phyloP scores from a whole-genome alignment of 2,329 filamentous ascomycete genomes.

The Tolypocladium endophyticum region DNA sequence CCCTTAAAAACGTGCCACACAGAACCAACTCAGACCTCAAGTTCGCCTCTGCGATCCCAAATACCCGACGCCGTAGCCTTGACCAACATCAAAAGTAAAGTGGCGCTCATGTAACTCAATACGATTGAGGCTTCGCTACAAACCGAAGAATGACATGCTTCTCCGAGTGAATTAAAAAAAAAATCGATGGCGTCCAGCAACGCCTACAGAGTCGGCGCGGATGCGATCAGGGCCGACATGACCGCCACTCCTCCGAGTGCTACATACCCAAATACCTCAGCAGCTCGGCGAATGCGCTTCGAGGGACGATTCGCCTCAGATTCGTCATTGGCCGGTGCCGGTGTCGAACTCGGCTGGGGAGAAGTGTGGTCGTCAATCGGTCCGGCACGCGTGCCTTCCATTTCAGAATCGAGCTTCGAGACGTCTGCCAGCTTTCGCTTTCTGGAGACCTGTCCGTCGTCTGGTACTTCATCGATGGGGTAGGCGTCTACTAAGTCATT shows the following conservation, averaged over 20 bases:
- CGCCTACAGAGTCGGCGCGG: slow-evolving; percentile 16
- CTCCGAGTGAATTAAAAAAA: not conserved
- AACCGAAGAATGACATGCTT: not conserved
- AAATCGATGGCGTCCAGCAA: not conserved
- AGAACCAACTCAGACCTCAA: not conserved
- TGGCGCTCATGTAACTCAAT: not conserved
- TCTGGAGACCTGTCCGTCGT: not conserved
- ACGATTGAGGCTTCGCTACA: not conserved
- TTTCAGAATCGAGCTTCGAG: slow-evolving; percentile 8
- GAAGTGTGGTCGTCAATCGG: not conserved
- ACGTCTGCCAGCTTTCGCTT: slow-evolving; percentile 19
- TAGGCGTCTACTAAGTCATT: not conserved
- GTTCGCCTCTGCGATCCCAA: not conserved
- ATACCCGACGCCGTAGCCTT: not conserved
- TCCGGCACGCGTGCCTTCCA: not conserved
- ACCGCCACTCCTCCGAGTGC: slow-evolving; percentile 27
- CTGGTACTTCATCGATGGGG: not conserved
- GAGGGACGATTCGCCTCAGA: slow-evolving; percentile 5
- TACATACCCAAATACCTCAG: slow-evolving; percentile 24
- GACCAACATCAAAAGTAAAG: not conserved
- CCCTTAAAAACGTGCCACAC: not conserved
- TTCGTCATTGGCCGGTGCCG: not conserved
- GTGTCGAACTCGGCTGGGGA: not conserved
- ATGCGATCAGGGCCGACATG: slow-evolving; percentile 27
- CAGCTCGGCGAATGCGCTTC: slow-evolving; percentile 23